Evolutionary conservation across 2,329 filamentous ascomycete species (phyloP), one percentile per base, ranked within the genome.

Genomic region (Blastomyces percursus): DNA sequence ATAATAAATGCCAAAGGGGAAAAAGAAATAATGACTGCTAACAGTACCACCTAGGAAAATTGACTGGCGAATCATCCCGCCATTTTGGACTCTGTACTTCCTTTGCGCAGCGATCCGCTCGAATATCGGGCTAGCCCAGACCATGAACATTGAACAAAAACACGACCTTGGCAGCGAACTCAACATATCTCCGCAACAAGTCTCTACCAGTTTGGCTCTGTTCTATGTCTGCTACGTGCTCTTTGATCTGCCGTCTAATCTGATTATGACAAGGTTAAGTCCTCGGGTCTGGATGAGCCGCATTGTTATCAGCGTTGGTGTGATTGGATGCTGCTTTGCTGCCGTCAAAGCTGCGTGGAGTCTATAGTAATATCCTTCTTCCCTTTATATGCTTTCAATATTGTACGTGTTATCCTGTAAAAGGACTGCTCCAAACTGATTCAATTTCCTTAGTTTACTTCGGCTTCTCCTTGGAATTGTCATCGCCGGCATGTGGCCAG

Each of bases 171-270:
- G 83, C 67, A 83, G 84, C 1, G 82, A 88, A 46, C 82, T 96
- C 59, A 72, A 85, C 64, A 78, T 96, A 66, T 85, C 84, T 0
- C 76, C 86, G 11, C 89, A 88, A 69, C 87, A 96, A 74, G 86
- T 91, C 19, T 95, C 91, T 0, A 92, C 89, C 0, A 90, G 89
- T 58, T 79, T 96, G 48, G 90, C 91, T 3, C 80, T 96, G 19
- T 96, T 96, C 79, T 96, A 96, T 72, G 91, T 96, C 65, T 87
- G 90, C 71, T 96, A 96, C 75, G 91, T 96, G 64, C 76, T 96
- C 61, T 95, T 96, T 69, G 91, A 96, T 72, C 83, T 90, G 61
- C 91, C 91, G 0, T 94, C 90, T 5, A 96, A 96, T 73, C 80
- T 96, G 66, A 78, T 94, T 73, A 96, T 96, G 91, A 91, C 87